Evolutionary conservation across 352 stramenopile species (phyloP), one percentile per base, ranked within the genome.

Genomic region (Peronospora tabacina): DNA sequence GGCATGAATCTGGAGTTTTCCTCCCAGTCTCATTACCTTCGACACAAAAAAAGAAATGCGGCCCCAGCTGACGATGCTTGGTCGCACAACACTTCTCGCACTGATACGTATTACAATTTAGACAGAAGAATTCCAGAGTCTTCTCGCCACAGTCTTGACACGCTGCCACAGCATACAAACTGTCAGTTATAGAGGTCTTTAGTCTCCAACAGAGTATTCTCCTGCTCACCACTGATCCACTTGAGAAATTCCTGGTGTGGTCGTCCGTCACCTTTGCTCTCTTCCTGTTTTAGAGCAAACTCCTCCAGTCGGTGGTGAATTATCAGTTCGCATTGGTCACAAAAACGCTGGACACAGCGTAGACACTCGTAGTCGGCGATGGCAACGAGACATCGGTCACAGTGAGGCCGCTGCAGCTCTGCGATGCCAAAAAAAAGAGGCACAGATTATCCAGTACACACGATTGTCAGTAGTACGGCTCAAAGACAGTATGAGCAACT

Each of bases 31-130:
- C 29, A 39, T 2, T 43, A 82, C 76, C 77, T 72, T 85, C 69
- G 8, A 79, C 63, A 51, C 58, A 71, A 51, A 84, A 71, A 55
- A 66, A 82, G n/a, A 72, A 67, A 45, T 89, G 77, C 15, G 32
- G 30, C 15, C 61, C 58, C 20, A 44, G 19, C 15, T 64, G 52
- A 39, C 60, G 32, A 35, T 83, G 72, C 32, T 70, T 69, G 10
- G 38, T 36, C 0, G 56, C 56, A 48, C 73, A 86, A 60, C 78
- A 89, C 3, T 29, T 29, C n/a, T 82, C 64, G 22, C 78, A 89
- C 50, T 83, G 69, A 49, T 82, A 75, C 35, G 44, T 55, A 19
- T 65, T 59, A 55, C 78, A 89, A 26, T 66, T 64, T 1, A 69
- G 12, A 43, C 78, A 89, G 29, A 75, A 70, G 11, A 89, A 86